Conservation (phyloP, 2,329 filamentous ascomycete genomes). For the Penicillium sp. region DNA sequence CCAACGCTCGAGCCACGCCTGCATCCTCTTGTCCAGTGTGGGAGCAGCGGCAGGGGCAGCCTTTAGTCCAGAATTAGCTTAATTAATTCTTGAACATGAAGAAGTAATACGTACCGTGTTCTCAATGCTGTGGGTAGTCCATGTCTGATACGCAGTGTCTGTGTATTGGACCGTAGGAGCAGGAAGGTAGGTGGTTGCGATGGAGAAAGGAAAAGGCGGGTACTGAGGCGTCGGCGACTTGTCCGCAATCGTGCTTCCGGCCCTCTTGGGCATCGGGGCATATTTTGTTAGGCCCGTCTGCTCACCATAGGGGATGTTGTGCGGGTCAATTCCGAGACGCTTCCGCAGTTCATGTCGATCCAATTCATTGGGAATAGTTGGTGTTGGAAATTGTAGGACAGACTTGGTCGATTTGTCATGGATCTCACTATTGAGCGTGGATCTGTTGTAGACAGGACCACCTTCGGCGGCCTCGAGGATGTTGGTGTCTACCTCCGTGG, state of each 20-base stretch:
- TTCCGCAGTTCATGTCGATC: constrained; percentile 29
- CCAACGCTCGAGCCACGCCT: constrained; percentile 58
- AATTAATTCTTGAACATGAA: neutral
- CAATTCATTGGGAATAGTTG: constrained; percentile 21
- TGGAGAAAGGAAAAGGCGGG: constrained; percentile 54
- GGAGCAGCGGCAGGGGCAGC: constrained; percentile 52
- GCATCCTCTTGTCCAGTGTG: constrained; percentile 52
- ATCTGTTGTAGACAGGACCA: constrained; percentile 1
- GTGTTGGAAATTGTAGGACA: constrained; percentile 29
- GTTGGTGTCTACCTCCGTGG: neutral
- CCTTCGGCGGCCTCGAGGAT: constrained; percentile 6
- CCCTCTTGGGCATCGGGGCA: constrained; percentile 61
- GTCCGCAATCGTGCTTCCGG: constrained; percentile 58
- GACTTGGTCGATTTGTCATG: constrained; percentile 19
- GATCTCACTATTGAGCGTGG: constrained; percentile 29
- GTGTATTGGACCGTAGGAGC: constrained; percentile 51
- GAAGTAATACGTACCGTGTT: constrained; percentile 54
- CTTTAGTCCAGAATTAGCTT: constrained; percentile 34
- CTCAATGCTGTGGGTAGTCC: constrained; percentile 51
- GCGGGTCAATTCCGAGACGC: constrained; percentile 22
- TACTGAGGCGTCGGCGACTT: constrained; percentile 51
- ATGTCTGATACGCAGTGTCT: constrained; percentile 51
- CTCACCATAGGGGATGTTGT: constrained; percentile 52
- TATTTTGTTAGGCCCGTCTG: constrained; percentile 58
- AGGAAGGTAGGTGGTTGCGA: constrained; percentile 53